These are phyloP conservation scores for Boletus insuetus DNA, from an alignment of 768 basidiomycete genomes.

Conservation along the genomic window DNA sequence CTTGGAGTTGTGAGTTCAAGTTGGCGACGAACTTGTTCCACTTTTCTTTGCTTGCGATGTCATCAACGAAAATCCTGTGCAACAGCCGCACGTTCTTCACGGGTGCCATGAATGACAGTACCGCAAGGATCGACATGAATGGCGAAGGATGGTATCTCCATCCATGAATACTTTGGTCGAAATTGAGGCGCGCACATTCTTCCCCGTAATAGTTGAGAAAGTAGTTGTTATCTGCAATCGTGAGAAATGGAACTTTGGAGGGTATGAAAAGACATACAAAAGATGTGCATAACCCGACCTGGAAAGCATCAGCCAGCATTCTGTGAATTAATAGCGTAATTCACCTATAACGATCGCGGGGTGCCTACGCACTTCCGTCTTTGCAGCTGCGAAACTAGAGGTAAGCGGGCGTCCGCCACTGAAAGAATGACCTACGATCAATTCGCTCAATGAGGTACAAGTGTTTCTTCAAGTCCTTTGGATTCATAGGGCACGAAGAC, in stretches of 20 bases:
- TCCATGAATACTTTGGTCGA: constrained; percentile 32
- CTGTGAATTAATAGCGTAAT: neutral
- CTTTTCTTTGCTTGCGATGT: constrained; percentile 35
- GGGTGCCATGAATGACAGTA: constrained; percentile 50
- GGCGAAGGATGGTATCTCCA: constrained; percentile 30
- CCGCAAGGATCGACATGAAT: constrained; percentile 38
- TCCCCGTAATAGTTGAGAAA: constrained; percentile 46
- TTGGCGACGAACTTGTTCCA: constrained; percentile 47
- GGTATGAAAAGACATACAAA: constrained; percentile 20
- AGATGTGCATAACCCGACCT: constrained; percentile 33
- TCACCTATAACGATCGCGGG: constrained; percentile 22
- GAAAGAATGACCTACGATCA: constrained; percentile 14
- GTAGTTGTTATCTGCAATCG: constrained; percentile 29
- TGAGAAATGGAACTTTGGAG: neutral
- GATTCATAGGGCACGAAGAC: constrained; percentile 24
- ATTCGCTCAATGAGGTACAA: constrained; percentile 27
- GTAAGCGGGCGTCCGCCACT: neutral
- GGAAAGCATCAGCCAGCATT: constrained; percentile 2
- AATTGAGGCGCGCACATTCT: constrained; percentile 40
- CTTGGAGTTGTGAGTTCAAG: constrained; percentile 48
- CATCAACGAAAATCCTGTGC: constrained; percentile 50
- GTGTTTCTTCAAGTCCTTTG: constrained; percentile 19
- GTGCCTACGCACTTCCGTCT: constrained; percentile 12
- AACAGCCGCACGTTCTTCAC: constrained; percentile 43
- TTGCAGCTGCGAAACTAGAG: constrained; percentile 8